phyloP scores from a whole-genome alignment of 1,139 yeast genomes.

The Yamadazyma epiphylla region DNA sequence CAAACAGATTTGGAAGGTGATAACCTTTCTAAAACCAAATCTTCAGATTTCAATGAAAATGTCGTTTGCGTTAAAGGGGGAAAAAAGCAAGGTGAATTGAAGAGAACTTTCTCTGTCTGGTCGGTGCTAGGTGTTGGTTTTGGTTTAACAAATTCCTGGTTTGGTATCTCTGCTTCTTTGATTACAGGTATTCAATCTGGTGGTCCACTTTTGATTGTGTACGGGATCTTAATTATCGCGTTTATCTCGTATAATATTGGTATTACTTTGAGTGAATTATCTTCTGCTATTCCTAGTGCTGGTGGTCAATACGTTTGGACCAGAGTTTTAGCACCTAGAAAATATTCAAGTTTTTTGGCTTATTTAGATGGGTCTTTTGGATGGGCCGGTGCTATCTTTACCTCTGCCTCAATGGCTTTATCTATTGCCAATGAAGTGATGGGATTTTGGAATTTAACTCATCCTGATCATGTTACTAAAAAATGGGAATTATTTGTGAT shows the following conservation, averaged over 20 bases:
- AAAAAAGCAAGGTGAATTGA: conserved; percentile 27
- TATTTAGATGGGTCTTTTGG: conserved; percentile 55
- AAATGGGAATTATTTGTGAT: conserved; percentile 54
- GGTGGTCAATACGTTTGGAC: conserved; percentile 67
- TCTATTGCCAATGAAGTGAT: conserved; percentile 46
- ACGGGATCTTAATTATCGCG: conserved; percentile 63
- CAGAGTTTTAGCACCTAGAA: conserved; percentile 49
- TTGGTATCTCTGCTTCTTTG: conserved; percentile 61
- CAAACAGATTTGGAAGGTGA: too few relatives aligned
- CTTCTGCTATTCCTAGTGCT: conserved; percentile 55
- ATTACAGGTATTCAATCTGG: conserved; percentile 61
- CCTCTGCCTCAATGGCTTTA: conserved; percentile 52
- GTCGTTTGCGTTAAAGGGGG: conserved; percentile 3
- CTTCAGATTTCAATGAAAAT: conserved; percentile 1
- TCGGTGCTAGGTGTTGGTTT: conserved; percentile 62
- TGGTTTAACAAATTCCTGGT: conserved; percentile 62
- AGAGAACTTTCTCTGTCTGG: conserved; percentile 49
- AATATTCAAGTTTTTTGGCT: conserved; percentile 43
- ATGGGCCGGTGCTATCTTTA: conserved; percentile 56
- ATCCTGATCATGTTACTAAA: conserved; percentile 38
- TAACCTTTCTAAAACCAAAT: not conserved
- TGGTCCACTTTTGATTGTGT: conserved; percentile 62
- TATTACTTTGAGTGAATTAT: conserved; percentile 44
- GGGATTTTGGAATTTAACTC: conserved; percentile 47
- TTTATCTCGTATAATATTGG: conserved; percentile 36